These are phyloP conservation scores for Chytriomyces sp. DNA, from an alignment of 192 early-diverging fungal genomes.

Conservation along the genomic window DNA sequence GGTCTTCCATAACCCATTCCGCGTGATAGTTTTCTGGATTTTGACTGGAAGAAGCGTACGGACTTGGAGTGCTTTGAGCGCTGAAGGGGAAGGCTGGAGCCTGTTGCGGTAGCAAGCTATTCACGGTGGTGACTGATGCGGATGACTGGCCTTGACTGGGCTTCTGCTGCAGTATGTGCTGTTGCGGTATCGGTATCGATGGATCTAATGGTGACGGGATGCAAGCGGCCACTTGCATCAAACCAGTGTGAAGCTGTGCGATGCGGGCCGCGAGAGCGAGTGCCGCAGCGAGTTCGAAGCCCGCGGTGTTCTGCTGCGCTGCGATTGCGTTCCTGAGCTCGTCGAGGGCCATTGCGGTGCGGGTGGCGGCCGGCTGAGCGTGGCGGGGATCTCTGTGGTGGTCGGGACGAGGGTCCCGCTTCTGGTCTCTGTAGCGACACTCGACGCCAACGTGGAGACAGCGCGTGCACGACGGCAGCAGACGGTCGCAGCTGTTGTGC, in stretches of 20 bases:
- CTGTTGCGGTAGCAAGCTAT: neutral
- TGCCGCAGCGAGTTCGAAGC: no score
- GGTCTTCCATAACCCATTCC: neutral
- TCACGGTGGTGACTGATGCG: neutral
- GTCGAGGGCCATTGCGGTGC: no score
- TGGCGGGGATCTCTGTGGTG: neutral
- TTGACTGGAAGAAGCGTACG: neutral
- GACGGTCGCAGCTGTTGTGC: neutral
- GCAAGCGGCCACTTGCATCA: no score
- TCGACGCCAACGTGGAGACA: neutral
- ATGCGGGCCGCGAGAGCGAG: no score
- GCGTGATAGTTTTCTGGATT: neutral
- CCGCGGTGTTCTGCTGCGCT: no score
- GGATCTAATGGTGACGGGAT: no score
- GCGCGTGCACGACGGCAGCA: neutral
- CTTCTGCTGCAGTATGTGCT: no score
- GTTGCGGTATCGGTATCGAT: no score
- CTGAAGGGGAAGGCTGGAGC: neutral
- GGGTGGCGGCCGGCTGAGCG: no score
- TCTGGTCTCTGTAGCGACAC: neutral
- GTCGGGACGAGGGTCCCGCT: neutral
- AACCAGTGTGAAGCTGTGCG: no score
- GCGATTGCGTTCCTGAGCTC: no score
- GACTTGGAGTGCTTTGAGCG: neutral
- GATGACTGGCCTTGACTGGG: no score